Evolutionary conservation across 768 basidiomycete genomes (phyloP), one percentile per base, ranked within the genome.

Genomic region (Mycena indigotica): DNA sequence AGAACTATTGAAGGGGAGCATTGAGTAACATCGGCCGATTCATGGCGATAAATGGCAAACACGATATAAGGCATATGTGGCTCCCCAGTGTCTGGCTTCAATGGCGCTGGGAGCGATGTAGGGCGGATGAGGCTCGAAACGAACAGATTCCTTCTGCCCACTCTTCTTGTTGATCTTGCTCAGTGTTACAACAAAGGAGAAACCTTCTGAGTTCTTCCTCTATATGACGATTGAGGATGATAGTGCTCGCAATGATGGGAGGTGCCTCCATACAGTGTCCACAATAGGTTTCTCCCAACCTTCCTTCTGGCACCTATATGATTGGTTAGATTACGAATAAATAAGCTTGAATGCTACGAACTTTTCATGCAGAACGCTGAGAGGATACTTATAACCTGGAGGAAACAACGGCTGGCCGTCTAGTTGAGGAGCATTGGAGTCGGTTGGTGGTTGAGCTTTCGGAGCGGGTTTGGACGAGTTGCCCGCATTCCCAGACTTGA

Each of bases 1-100:
- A 88, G 65, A 89, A 85, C 90, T 91, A 69, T 12, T 8, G 21
- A 44, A 44, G 15, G 5, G 12, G n/a, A 19, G 8, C 8, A 44
- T 44, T 5, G 41, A 19, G 23, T 16, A 44, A 8, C 41, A 5
- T 16, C 53, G 52, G 70, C 66, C 63, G 49, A 66, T 48, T 41
- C 48, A n/a, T n/a, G n/a, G 56, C 28, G 48, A 64, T 35, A 49
- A 41, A 61, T 52, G 52, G 86, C 88, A 74, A 73, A 95, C 93
- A 65, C 93, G 86, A 71, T 94, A 91, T 52, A 96, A 73, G 38
- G 91, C 90, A 65, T 91, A 93, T 3, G 88, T 89, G 16, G 93
- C 93, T 35, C 88, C 93, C 87, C 91, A 95, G 68, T 97, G 95
- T 53, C 87, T 89, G 26, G 94, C 93, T 72, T 96, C 92, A 23